phyloP scores from a whole-genome alignment of 2,329 filamentous ascomycete genomes.

The Clathrospora elynae region DNA sequence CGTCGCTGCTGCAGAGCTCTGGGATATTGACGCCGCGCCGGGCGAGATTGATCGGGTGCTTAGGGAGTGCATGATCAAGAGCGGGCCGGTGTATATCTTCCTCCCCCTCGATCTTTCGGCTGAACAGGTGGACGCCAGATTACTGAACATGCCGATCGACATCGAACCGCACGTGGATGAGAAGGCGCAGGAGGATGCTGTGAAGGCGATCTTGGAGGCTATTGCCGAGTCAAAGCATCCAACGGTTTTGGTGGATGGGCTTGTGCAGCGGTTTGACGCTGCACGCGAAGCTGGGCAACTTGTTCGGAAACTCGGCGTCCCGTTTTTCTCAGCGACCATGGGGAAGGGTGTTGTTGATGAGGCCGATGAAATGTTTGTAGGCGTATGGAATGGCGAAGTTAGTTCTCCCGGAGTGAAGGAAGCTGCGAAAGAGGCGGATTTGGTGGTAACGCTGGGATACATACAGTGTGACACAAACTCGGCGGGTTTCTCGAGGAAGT shows the following conservation, averaged over 20 bases:
- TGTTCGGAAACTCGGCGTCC: slow-evolving; percentile 44
- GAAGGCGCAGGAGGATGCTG: slow-evolving; percentile 37
- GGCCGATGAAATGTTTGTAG: slow-evolving; percentile 47
- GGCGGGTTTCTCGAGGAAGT: slow-evolving; percentile 48
- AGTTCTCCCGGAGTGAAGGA: slow-evolving; percentile 46
- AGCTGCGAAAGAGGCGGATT: slow-evolving; percentile 45
- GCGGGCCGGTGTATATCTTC: slow-evolving; percentile 53
- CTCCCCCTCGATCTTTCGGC: slow-evolving; percentile 51
- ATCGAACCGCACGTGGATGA: slow-evolving; percentile 34
- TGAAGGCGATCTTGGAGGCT: slow-evolving; percentile 41
- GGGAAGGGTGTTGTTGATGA: slow-evolving; percentile 53
- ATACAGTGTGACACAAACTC: slow-evolving; percentile 53
- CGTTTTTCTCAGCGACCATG: slow-evolving; percentile 50
- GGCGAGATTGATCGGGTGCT: slow-evolving; percentile 53
- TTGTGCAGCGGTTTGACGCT: slow-evolving; percentile 48
- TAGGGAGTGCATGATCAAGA: slow-evolving; percentile 51
- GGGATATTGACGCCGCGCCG: slow-evolving; percentile 48
- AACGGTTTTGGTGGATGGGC: slow-evolving; percentile 48
- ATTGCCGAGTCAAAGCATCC: slow-evolving; percentile 46
- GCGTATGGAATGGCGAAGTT: slow-evolving; percentile 50
- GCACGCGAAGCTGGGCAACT: slow-evolving; percentile 41
- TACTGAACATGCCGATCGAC: slow-evolving; percentile 48
- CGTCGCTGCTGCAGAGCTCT: slow-evolving; percentile 49
- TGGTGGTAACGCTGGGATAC: slow-evolving; percentile 48
- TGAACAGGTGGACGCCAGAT: slow-evolving; percentile 41